Base-by-base conservation (phyloP, 2,329 filamentous ascomycete genomes). In the Karstenula rhodostoma region DNA sequence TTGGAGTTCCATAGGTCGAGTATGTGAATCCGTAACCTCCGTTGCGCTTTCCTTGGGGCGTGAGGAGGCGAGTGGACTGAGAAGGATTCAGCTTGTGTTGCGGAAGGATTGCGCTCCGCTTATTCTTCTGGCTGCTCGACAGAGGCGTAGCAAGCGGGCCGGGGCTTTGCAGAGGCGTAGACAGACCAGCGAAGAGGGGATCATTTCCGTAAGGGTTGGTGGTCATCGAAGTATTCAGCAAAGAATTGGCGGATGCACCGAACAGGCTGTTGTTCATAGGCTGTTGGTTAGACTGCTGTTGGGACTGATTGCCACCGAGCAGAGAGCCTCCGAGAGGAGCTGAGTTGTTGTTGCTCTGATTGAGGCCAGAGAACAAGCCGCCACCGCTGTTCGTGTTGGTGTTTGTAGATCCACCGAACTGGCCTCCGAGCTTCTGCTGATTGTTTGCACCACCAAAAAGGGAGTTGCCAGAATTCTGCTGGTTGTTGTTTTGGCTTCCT, bases 121-220 rank as follows among this genome's bases (percentile, higher is more conserved):
- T 92, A 58, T 89, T 85, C 80, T 93, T 94, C 77, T 88, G 89
- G 57, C 84, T 86, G 65, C 89, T 90, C 9, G 89, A 90, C 13
- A 98, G 84, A 0, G 96, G 95, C 0, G 94, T 98, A 9, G 94
- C 95, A 65, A 99, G 85, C 3, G 96, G 95, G 2, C 95, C 95
- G 3, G 93, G 91, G 70, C 93, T 86, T 54, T 93, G 77, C 77
- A 85, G 80, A 79, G 91, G 79, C 73, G 88, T 74, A 67, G 84
- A 84, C 17, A 97, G 81, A 56, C 89, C 90, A 33, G 89, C 87
- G 78, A 98, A 98, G 22, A 99, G 85, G 1, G 93, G 92, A 48
- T 92, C 87, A 56, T 92, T 93, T 43, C 95, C 95, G 73, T 96
- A 99, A 0, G 96, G 94, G 55, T 91, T 93, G n/a, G 89, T 93